Conservation (phyloP, 208 protist species). For the Balamuthia mandrillaris region DNA sequence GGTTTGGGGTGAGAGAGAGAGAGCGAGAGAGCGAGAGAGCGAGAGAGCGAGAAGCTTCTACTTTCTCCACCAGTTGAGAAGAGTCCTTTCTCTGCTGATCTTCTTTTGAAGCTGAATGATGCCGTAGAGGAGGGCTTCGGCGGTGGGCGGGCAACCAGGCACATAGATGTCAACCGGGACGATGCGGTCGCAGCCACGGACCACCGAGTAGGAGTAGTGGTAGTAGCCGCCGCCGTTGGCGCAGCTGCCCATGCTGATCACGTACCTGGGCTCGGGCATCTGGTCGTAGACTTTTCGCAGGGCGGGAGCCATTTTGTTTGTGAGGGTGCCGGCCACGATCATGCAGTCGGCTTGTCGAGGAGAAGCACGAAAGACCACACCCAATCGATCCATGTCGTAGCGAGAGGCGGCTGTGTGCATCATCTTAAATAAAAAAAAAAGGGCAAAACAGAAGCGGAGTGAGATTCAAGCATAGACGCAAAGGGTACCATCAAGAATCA, state of each 20-base stretch:
- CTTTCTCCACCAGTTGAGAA: constrained; percentile 70
- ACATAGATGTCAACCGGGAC: constrained; percentile 98
- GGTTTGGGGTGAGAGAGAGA: background rate
- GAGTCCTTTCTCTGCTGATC: constrained; percentile 53
- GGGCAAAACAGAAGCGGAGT: background rate
- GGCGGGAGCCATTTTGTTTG: constrained; percentile 98
- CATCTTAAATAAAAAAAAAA: too few relatives aligned
- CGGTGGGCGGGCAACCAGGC: constrained; percentile 95
- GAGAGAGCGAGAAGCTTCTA: background rate
- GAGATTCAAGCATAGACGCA: background rate
- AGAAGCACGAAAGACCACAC: constrained; percentile 85
- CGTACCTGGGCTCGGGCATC: constrained; percentile 86
- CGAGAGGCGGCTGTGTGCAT: constrained; percentile 81
- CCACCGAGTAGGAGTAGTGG: constrained; percentile 95
- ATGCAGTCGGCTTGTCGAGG: constrained; percentile 94
- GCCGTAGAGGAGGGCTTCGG: constrained; percentile 80
- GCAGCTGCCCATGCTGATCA: constrained; percentile 88
- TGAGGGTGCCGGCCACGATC: constrained; percentile 97
- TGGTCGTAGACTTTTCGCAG: constrained; percentile 94
- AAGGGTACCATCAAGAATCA: too few relatives aligned
- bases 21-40: background rate
- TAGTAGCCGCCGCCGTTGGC: constrained; percentile 98
- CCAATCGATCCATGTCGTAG: constrained; percentile 96
- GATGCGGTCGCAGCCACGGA: constrained; percentile 93
- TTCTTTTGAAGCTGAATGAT: constrained; percentile 76